Evolutionary conservation across 257 asterid species (phyloP), one percentile per base, ranked within the genome.

Genomic region (Mentha longifolia): DNA sequence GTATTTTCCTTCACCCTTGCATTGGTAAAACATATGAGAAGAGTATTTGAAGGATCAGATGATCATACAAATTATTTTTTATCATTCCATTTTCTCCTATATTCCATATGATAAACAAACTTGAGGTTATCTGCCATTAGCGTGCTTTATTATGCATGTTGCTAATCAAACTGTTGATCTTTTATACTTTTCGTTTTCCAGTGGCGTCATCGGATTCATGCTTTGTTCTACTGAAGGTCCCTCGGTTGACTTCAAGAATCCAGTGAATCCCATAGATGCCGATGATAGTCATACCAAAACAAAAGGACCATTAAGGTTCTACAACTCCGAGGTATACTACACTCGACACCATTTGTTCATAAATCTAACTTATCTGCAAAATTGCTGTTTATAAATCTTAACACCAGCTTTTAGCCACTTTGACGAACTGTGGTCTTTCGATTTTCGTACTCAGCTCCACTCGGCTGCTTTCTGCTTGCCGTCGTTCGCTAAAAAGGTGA

Each of bases 391-490:
- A 22, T 22, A 22, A 22, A 22, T 22, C 25, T 22, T 22, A 22
- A 22, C 25, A 22, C 25, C 25, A 22, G 22, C 41, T 16, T 30
- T 33, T 15, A 5, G 49, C 35, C 16, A 12, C 6, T 19, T 42
- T 35, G 39, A 16, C 51, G 37, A 42, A 42, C 12, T 65, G 17
- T 66, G 52, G 22, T 61, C 19, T 16, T 56, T 22, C 22, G 41
- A 28, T 83, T 43, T 7, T 66, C 31, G 46, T 59, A 10, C 46
- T 12, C 88, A 91, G 98, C 84, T 94, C 75, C 96, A 94, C 77
- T 82, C 92, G 46, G 98, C 99, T 0, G 97, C 99, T 6, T 95
- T 95, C 89, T 89, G 96, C 68, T 80, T 95, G 74, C 99, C 99
- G 19, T 83, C 99, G 1, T 95, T 95, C 25, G 99, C 99, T 17